Evolutionary conservation across 768 basidiomycete genomes (phyloP), one percentile per base, ranked within the genome.

Genomic region (Mrakia frigida): DNA sequence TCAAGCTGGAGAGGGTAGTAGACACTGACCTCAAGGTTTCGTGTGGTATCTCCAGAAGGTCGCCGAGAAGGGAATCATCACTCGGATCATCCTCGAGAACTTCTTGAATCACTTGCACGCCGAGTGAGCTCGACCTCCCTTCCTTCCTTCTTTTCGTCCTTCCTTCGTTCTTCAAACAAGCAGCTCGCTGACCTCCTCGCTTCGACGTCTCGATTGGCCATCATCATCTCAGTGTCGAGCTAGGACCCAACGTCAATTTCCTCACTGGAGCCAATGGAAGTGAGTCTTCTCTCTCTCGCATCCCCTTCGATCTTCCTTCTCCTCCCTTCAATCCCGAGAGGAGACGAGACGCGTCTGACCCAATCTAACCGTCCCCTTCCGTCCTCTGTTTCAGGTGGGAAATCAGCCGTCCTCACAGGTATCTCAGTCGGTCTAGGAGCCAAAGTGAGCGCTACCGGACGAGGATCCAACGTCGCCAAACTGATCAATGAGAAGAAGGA

Each of bases 211-310:
- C 10, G 13, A 3, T 18, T 50, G 4, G 2, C 25, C n/a, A 3
- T 41, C 18, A 7, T 61, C 33, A 1, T 25, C n/a, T 13, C 63
- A 89, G 87, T 0, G 92, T 97, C 83, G 87, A 87, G 2, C 93
- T 98, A 79, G 93, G 93, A 0, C 90, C 92, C 10, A 93, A 95
- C 82, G 92, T 99, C 81, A 99, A 98, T 84, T 98, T 98, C 81
- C 92, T 99, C 80, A 96, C 96, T 56, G 93, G 93, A 18, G 92
- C 93, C 80, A 97, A 97, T 82, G 94, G 94, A 84, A 96, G 94
- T 93, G 81, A 78, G 92, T 87, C 35, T 37, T 25, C 16, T 31
- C 10, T 63, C 33, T 6, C 31, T 33, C 6, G 31, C 50, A 6
- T 31, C 28, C 7, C 43, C 18, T 63, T 10, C 25, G 11, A 6